Evolutionary conservation across 805 yeast species (phyloP), one percentile per base, ranked within the genome.

Genomic region (Candida saitoana): DNA sequence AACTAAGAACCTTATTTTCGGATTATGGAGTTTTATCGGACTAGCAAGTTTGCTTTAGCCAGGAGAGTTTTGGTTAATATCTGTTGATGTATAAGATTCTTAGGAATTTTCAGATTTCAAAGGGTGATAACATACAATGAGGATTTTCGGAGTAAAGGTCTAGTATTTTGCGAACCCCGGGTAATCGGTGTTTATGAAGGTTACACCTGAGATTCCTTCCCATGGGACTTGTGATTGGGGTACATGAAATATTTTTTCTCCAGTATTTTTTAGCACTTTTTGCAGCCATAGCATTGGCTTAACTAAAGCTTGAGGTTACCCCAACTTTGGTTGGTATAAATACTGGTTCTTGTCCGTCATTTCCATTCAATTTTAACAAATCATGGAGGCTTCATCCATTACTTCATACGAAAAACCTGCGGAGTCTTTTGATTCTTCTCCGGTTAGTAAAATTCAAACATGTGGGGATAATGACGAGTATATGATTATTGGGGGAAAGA

Each of bases 401-500:
- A 36, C 19, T 17, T 36, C 38, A 5, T 22, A 24, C 19, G 38
- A 36, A 9, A 36, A 36, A 27, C 4, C 24, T 22, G 14, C 4
- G 9, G 38, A 12, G 4, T 47, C 51, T 7, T 49, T 51, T 29
- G 54, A 45, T 11, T 16, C 37, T 9, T 43, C 22, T 15, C 39
- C 49, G 16, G 20, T 47, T 5, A 41, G 46, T 59, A 44, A 62
- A 56, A 37, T 71, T 53, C 40, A 40, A 30, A 29, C 38, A 6
- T 18, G 50, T 15, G 67, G 73, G 12, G 68, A 63, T 27, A 76
- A 71, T 40, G 61, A 62, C 16, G 69, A 71, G 31, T 59, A 61
- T 45, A 62, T 74, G 32, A 63, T 64, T 43, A 63, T 74, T 34
- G 74, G 72, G 40, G 64, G 66, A 39, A 52, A 58, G 31, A 60